Base-by-base conservation (phyloP, 495 filamentous ascomycete genomes). In the Baudoinia panamericana region DNA sequence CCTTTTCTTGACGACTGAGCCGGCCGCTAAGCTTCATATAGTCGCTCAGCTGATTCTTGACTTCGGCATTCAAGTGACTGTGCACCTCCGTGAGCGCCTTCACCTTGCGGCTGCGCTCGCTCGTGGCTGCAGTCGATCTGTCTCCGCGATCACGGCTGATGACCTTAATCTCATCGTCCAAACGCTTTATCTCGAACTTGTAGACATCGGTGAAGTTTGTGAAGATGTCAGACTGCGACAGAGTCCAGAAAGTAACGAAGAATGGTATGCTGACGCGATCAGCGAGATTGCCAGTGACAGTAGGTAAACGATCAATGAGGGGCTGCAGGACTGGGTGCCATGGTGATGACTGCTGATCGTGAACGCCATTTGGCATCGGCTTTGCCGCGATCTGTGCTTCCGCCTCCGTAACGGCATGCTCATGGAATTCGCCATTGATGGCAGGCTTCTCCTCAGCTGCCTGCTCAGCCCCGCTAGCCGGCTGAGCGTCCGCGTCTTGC, bases 231-330 rank as follows among this genome's bases (percentile, higher is more conserved):
- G 78, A 73, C 11, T 86, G 71, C 17, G 82, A 74, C 12, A 93
- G 68, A 33, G 85, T 78, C 92, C 92, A 99, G 65, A 99, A 99
- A 2, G 82, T 82, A 21, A 83, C 76, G 55, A 84, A 94, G 56
- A 93, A 92, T 23, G 75, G 68, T 1, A 79, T 63, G 31, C 73
- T 86, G 30, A 93, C 62, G 8, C 69, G 64, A 15, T 72, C 66
- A 71, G 78, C 84, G 1, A 71, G 70, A 16, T 73, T 66, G 7
- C 66, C 49, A 2, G 83, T 72, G n/a, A 87, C 50, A 1, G 70
- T 61, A 3, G 61, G 63, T 16, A 94, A 66, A 33, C 75, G 62
- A 11, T 79, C 69, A 41, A 86, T 81, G 5, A 95, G 66, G 13
- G 75, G 74, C 48, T 82, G 72, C 27, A 96, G 72, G 2, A 85